Evolutionary conservation across 306 rosid species (phyloP).

Genomic region (Medicago ruthenica): DNA sequence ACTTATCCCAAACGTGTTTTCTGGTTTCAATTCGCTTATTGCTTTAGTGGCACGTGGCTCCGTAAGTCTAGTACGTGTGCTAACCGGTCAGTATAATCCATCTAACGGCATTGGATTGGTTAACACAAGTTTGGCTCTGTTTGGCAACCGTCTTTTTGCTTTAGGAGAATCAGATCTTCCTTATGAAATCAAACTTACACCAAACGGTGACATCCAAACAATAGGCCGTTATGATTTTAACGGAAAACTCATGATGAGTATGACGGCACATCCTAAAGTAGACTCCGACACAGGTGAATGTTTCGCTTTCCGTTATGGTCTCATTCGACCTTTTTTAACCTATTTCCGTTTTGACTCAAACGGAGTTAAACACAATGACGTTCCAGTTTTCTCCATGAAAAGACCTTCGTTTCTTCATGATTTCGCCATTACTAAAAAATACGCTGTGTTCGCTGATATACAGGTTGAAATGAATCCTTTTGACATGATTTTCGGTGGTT

Average conservation of each 20-base stretch:
- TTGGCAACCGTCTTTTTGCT: constrained; percentile 68
- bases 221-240: constrained; percentile 66
- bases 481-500: constrained; percentile 66
- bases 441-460: constrained; percentile 75
- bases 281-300: constrained; percentile 72
- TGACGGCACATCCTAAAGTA: constrained; percentile 89
- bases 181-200: constrained; percentile 50
- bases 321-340: constrained; percentile 76
- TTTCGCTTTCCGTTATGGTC: constrained; percentile 85
- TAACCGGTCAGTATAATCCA: constrained; percentile 65
- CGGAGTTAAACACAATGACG: constrained; percentile 65
- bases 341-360: constrained; percentile 63
- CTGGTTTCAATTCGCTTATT: constrained; percentile 62
- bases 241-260: constrained; percentile 67
- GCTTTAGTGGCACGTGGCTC: constrained; percentile 83
- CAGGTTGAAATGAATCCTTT: constrained; percentile 79
- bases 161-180: constrained; percentile 89
- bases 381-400: constrained; percentile 74
- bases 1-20: constrained; percentile 74
- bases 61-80: constrained; percentile 58
- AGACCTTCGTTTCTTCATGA: constrained; percentile 78
- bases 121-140: constrained; percentile 74
- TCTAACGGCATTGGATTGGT: constrained; percentile 81
- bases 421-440: constrained; percentile 75
- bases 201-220: constrained; percentile 65